Conservation (phyloP, 2,329 filamentous ascomycete genomes). For the Thelonectria rubi region DNA sequence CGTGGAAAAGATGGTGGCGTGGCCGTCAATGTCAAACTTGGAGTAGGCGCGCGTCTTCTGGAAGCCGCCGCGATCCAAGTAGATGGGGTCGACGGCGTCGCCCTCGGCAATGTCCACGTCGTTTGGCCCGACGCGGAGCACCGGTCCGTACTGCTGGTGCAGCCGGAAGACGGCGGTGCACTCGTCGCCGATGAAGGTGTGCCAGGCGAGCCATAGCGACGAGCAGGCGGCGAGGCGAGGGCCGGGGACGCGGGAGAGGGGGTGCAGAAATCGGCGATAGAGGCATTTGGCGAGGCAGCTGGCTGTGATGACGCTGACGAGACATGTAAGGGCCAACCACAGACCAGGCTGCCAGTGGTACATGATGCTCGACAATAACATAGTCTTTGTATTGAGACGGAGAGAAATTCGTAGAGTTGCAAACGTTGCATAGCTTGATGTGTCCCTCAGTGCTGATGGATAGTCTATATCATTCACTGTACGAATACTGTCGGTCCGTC, state of each 20-base stretch:
- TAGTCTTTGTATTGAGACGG: too few species aligned
- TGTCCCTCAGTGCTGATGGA: too few species aligned
- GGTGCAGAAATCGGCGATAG: conserved; percentile 5
- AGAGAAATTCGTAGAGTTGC: too few species aligned
- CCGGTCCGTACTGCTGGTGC: conserved; percentile 47
- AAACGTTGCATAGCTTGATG: too few species aligned
- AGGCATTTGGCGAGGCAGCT: too few species aligned
- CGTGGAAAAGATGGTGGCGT: conserved; percentile 62
- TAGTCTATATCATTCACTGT: too few species aligned
- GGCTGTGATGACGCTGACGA: too few species aligned
- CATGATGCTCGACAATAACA: too few species aligned
- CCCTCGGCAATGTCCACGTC: conserved; percentile 54
- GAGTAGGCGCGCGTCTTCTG: conserved; percentile 59
- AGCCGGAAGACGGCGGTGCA: conserved; percentile 28
- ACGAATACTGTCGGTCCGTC: too few species aligned
- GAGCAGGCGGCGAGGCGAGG: conserved; percentile 12
- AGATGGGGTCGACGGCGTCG: conserved; percentile 58
- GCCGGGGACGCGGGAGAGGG: conserved; percentile 20
- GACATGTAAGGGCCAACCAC: too few species aligned
- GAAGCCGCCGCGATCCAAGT: conserved; percentile 62
- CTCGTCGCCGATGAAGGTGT: conserved; percentile 26
- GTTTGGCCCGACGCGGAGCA: conserved; percentile 50
- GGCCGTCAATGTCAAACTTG: conserved; percentile 67
- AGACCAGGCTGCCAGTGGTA: too few species aligned
- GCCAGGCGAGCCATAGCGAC: conserved; percentile 19